Evolutionary conservation across 2,329 filamentous ascomycete genomes (phyloP).

Genomic region (Aspergillus fischeri): DNA sequence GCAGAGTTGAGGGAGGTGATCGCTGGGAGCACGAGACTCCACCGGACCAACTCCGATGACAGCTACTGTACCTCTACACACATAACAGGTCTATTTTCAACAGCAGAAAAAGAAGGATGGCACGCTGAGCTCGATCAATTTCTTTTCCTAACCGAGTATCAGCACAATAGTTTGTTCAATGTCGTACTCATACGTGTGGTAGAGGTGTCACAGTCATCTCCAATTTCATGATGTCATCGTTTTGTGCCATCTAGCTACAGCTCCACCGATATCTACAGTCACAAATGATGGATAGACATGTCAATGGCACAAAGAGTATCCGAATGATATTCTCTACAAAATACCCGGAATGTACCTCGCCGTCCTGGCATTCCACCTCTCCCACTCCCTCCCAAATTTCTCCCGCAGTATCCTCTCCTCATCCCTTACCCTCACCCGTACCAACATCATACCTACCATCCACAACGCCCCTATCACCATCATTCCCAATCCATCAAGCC

Average conservation of each 20-base stretch:
- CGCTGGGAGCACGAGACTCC: neutral
- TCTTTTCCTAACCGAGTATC: too few relatives aligned
- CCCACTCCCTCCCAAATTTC: conserved; percentile 49
- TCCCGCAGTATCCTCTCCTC: conserved; percentile 50
- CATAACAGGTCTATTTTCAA: neutral
- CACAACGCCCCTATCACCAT: neutral
- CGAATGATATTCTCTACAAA: neutral
- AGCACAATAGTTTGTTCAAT: too few relatives aligned
- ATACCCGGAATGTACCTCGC: conserved; percentile 48
- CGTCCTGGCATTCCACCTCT: conserved; percentile 46
- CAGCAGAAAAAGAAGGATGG: too few relatives aligned
- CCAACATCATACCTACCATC: conserved; percentile 13
- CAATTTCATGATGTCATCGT: neutral
- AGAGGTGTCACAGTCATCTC: neutral
- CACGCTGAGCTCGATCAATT: too few relatives aligned
- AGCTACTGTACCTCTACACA: neutral
- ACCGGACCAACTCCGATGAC: conserved; percentile 12
- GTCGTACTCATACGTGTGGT: too few relatives aligned
- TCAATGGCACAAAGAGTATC: neutral
- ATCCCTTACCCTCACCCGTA: conserved; percentile 40
- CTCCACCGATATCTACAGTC: too few relatives aligned
- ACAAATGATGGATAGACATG: neutral
- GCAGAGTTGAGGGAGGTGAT: neutral
- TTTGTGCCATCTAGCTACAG: neutral
- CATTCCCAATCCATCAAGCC: conserved; percentile 12